These are phyloP conservation scores for slime mould (Dictyostelium discoideum) DNA, from an alignment of 78 protist species.

Conservation along the genomic window DNA sequence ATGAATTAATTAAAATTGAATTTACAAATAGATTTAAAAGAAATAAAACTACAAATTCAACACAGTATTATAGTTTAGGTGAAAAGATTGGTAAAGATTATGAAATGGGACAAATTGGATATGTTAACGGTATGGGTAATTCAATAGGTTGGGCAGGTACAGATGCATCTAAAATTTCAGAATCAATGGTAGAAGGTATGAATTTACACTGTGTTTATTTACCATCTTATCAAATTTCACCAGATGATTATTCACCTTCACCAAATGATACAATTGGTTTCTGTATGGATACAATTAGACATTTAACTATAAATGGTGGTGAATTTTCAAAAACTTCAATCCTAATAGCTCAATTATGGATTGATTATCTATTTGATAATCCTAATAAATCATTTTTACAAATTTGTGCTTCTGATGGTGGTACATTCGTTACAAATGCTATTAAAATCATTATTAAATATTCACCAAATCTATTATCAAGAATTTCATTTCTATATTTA, in stretches of 20 bases:
- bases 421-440: slow-evolving; percentile 12
- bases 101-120: neutral
- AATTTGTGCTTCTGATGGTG: slow-evolving; percentile 68
- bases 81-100: slow-evolving; percentile 28
- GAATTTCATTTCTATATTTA: slow-evolving; percentile 5
- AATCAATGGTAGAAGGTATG: slow-evolving; percentile 17
- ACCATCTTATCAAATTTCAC: slow-evolving; percentile 23
- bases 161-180: slow-evolving; percentile 31
- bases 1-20: neutral
- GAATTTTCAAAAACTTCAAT: neutral
- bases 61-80: slow-evolving; percentile 28
- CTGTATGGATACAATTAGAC: slow-evolving; percentile 6
- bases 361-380: slow-evolving; percentile 48
- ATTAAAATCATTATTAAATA: neutral
- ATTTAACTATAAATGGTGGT: slow-evolving; percentile 32
- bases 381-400: slow-evolving; percentile 21
- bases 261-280: neutral
- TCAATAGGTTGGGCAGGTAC: slow-evolving; percentile 43
- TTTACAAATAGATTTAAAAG: neutral
- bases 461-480: neutral
- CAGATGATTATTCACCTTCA: neutral
- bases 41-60: neutral
- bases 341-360: slow-evolving; percentile 49
- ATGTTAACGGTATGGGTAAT: slow-evolving; percentile 68
- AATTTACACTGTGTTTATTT: slow-evolving; percentile 34